These are phyloP conservation scores for Closterium sp. DNA, from an alignment of 139 green algal species.

Conservation along the genomic window DNA sequence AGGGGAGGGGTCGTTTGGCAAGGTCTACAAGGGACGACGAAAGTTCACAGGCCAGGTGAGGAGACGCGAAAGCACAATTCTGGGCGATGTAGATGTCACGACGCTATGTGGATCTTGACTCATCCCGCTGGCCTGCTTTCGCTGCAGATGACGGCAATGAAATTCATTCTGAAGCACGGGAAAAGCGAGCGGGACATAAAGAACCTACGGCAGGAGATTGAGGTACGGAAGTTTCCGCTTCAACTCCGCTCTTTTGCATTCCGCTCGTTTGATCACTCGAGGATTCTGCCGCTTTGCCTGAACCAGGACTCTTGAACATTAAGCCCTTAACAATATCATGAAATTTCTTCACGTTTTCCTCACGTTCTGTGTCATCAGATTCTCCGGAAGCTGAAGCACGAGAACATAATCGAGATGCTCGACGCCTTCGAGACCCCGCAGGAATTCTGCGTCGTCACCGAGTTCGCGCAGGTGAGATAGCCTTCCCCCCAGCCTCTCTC, in stretches of 20 bases:
- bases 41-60: conserved; percentile 67
- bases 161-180: conserved; percentile 96
- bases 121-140: background rate
- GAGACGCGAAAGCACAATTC: background rate
- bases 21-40: conserved; percentile 91
- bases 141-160: conserved; percentile 91
- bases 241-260: background rate
- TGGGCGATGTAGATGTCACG: background rate
- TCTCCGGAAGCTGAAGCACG: conserved; percentile 78
- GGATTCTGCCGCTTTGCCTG: background rate
- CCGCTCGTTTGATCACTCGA: background rate
- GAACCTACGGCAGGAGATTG: conserved; percentile 92
- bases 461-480: conserved; percentile 79
- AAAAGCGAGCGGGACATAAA: conserved; percentile 76
- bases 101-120: background rate
- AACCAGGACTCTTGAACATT: background rate
- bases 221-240: conserved; percentile 45
- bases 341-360: background rate
- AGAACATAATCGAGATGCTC: conserved; percentile 95
- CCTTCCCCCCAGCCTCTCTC: background rate
- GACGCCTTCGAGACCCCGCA: conserved; percentile 94
- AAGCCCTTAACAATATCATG: background rate
- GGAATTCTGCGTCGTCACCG: conserved; percentile 96
- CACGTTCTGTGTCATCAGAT: conserved; percentile 69
- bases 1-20: conserved; percentile 94